phyloP scores from a whole-genome alignment of 495 filamentous ascomycete genomes.

The Extremus antarcticus region DNA sequence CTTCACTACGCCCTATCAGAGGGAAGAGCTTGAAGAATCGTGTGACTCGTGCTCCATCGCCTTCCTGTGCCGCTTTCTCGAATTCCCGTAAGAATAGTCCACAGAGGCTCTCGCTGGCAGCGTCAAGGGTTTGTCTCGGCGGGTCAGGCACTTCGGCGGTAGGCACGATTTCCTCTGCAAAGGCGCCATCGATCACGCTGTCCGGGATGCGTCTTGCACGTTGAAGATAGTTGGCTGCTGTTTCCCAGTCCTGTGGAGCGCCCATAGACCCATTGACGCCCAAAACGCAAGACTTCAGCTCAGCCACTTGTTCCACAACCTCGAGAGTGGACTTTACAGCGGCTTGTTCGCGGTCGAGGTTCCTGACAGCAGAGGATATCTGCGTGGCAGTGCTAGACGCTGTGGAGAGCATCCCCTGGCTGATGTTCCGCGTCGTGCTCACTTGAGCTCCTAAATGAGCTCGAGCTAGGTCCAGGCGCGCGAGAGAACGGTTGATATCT shows the following conservation, averaged over 20 bases:
- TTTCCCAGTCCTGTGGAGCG: conserved; percentile 97
- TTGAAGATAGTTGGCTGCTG: conserved; percentile 76
- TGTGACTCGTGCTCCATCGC: conserved; percentile 77
- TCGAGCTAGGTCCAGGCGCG: conserved; percentile 80
- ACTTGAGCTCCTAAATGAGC: conserved; percentile 80
- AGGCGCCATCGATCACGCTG: conserved; percentile 69
- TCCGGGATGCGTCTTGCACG: conserved; percentile 70
- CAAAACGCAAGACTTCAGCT: conserved; percentile 89
- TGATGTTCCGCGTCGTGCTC: conserved; percentile 70
- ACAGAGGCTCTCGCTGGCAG: conserved; percentile 77
- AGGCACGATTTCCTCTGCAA: conserved; percentile 85
- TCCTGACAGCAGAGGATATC: conserved; percentile 73
- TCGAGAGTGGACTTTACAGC: conserved; percentile 79
- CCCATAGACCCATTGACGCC: conserved; percentile 96
- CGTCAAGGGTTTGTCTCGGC: conserved; percentile 75
- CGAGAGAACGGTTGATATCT: conserved; percentile 70
- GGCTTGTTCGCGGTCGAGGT: conserved; percentile 79
- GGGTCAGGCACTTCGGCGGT: conserved; percentile 91
- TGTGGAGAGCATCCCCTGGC: conserved; percentile 75
- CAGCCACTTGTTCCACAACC: conserved; percentile 90
- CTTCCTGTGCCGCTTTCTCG: conserved; percentile 76
- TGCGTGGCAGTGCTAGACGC: conserved; percentile 78
- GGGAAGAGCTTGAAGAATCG: conserved; percentile 98
- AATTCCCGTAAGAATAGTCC: conserved; percentile 87
- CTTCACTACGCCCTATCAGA: conserved; percentile 78